Conservation (phyloP, 2,329 filamentous ascomycete genomes). For the Cladosporium velox region DNA sequence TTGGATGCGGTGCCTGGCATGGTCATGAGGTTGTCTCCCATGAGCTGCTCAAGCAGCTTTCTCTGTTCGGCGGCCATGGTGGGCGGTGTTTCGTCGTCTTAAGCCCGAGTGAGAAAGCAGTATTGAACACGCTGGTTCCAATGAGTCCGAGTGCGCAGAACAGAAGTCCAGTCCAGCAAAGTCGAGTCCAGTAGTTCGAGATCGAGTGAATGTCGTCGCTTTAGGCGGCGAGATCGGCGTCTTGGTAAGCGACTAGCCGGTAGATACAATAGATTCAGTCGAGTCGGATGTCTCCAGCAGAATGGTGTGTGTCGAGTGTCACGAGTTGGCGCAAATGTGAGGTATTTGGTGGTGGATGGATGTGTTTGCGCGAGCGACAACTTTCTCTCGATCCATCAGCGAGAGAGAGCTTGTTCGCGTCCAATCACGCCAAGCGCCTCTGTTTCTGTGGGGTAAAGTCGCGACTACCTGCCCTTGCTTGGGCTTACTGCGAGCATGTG, state of each 20-base stretch:
- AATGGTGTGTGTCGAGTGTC: not conserved
- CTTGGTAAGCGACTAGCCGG: not conserved
- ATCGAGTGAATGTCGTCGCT: not conserved
- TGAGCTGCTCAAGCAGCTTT: slow-evolving; percentile 95
- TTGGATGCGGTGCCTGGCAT: slow-evolving; percentile 72
- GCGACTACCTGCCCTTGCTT: not conserved
- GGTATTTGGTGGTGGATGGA: not conserved
- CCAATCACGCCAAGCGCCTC: not conserved
- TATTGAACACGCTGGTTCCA: not conserved
- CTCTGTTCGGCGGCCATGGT: slow-evolving; percentile 94
- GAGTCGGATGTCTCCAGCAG: not conserved
- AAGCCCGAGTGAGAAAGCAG: not conserved
- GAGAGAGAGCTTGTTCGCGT: slow-evolving; percentile 10
- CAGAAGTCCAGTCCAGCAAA: not conserved
- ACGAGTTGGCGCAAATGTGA: not conserved
- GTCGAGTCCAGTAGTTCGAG: not conserved
- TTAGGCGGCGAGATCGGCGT: not conserved
- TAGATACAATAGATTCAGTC: not conserved
- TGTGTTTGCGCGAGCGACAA: not conserved
- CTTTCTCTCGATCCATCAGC: slow-evolving; percentile 1
- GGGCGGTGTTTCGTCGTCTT: not conserved
- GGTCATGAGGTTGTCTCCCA: slow-evolving; percentile 72
- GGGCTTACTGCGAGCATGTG: slow-evolving; percentile 6
- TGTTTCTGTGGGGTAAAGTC: not conserved
- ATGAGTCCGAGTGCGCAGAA: not conserved